Conservation (phyloP, 192 early-diverging fungal species). For the Backusella circina region DNA sequence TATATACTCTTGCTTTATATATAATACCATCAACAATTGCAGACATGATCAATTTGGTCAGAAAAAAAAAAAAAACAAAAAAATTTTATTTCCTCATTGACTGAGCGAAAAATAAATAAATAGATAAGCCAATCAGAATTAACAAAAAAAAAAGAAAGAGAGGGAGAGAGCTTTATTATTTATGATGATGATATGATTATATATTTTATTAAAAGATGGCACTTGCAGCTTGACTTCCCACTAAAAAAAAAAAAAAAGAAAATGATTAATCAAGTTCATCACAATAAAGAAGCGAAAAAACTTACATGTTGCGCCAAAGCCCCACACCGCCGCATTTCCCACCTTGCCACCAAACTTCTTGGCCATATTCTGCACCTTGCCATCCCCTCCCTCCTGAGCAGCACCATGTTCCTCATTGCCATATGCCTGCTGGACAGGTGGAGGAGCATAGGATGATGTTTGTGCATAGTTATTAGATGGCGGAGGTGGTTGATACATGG, state of each 20-base stretch:
- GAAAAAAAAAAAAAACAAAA: constrained; percentile 6
- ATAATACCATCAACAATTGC: constrained; percentile 1
- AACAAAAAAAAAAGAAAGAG: not conserved
- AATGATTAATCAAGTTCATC: too few relatives aligned
- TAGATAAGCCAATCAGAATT: not conserved
- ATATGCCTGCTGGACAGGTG: not conserved
- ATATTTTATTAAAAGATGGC: constrained; percentile 19
- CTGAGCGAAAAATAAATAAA: not conserved
- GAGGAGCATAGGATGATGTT: not conserved
- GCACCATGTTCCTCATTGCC: not conserved
- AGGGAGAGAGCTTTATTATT: not conserved
- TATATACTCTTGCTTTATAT: too few relatives aligned
- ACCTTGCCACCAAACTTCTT: constrained; percentile 29
- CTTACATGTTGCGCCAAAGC: constrained; percentile 29
- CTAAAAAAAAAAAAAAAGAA: constrained; percentile 1
- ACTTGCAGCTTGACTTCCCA: constrained; percentile 13
- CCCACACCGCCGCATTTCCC: constrained; percentile 20
- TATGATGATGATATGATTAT: not conserved
- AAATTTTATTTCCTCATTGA: constrained; percentile 3
- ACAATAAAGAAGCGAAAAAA: too few relatives aligned
- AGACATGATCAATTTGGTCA: not conserved
- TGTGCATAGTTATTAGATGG: not conserved
- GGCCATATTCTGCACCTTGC: constrained; percentile 19
- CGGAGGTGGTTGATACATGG: constrained; percentile 13
- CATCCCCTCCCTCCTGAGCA: not conserved